Base-by-base conservation (phyloP, 768 basidiomycete species). In the Naematelia aurantialba region DNA sequence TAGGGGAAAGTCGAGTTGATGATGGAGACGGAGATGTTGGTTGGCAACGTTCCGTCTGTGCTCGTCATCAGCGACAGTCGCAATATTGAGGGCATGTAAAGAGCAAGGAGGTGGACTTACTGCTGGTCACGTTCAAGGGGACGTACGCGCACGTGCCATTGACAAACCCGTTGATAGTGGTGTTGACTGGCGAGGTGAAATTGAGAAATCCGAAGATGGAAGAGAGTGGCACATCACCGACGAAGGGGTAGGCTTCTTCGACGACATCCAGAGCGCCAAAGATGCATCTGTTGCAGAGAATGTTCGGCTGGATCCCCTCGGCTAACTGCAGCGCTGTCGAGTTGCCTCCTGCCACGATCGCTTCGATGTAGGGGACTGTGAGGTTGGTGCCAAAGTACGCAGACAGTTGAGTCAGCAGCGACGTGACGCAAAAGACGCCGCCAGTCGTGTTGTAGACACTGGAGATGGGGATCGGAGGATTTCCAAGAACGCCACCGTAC, bases 211-310 rank as follows among this genome's bases (percentile, higher is more conserved):
- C 51, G 22, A 47, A 25, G 26, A 56, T 52, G 22, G 27, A 25
- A 14, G 55, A 45, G 24, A 63, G 10, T 29, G 62, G 51, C 26
- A 50, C 42, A n/a, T 57, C 55, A 21, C 56, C 62, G 46, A 69
- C 46, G 14, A 21, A 14, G 12, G 68, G 68, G 62, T 50, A 63
- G 24, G 22, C 29, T 21, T 58, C 51, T 27, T 58, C 59, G 52
- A 70, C 61, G 30, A 70, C 24, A 45, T 66, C 68, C 22, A 70
- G 34, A 14, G 62, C 67, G 45, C 50, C 71, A 42, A 60, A 61
- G 54, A 73, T 63, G 59, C 71, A 73, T 29, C 65, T 63, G 61
- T 65, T 64, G 65, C 71, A 73, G 8, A 61, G 22, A 21, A 46
- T 51, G 58, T 65, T 68, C 22, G 62, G 58, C 34, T 52, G 46